Evolutionary conservation across 768 basidiomycete genomes (phyloP), one percentile per base, ranked within the genome.

Genomic region (Peribolospora kevripleyi): DNA sequence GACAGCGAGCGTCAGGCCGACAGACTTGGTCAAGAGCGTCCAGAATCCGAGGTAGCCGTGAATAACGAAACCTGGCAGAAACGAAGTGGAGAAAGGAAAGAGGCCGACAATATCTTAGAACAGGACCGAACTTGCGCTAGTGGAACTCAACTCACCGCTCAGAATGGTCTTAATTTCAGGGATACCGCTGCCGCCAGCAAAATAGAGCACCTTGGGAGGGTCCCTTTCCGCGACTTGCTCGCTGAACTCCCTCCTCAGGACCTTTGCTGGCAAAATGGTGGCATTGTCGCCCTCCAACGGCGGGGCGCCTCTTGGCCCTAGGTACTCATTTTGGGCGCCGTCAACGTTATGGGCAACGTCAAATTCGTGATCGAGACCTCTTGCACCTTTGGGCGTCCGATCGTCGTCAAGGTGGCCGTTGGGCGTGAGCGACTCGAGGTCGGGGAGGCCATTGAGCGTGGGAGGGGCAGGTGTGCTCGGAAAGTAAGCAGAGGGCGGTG

Each of bases 101-200:
- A 55, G 55, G 43, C 53, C 58, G 25, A 41, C 13, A 42, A 61
- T 56, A 11, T 56, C 53, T 46, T 25, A 25, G 25, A 9, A 8
- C 36, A 53, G 46, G 54, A 51, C 47, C 25, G 25, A 25, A 25
- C 25, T 25, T 25, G 25, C 25, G 25, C 25, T 25, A 25, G 25
- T 4, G 46, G 39, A 25, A 2, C 36, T 39, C 40, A 48, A 55
- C 68, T 47, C 60, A 79, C 84, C 86, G 51, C 82, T 84, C 48
- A 91, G 73, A 55, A 91, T 87, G 0, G 84, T 84, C 67, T 98
- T 98, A 65, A 98, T 81, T 67, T 98, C 91, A 0, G 90, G 88
- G 55, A 97, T 90, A 50, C 93, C 93, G 63, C 82, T 84, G 14
- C 93, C 93, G 14, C 87, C 86, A 7, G 93, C 86, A 50, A 54